Conservation (phyloP, 1,284 basidiomycete species). For the Fomitiporia mediterranea region DNA sequence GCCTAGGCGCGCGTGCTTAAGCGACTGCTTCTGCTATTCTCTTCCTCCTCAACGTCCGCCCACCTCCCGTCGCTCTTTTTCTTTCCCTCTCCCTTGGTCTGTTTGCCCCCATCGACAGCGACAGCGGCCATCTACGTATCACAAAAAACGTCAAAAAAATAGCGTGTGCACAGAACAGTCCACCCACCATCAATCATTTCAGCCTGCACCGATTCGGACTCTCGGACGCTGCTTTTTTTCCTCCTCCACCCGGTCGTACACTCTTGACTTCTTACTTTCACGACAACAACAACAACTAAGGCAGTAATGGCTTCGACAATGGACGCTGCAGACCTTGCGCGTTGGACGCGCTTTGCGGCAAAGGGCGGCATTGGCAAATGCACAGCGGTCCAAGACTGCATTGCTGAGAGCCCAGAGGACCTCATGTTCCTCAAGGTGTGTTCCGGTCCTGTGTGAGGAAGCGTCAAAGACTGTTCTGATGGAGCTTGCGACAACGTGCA, state of each 20-base stretch:
- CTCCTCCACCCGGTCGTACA: too few relatives aligned
- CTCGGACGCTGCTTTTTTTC: too few relatives aligned
- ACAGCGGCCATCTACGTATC: not conserved
- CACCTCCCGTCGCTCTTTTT: not conserved
- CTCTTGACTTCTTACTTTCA: not conserved
- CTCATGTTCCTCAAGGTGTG: constrained; percentile 83
- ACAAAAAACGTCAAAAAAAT: not conserved
- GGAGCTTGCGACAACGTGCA: constrained; percentile 27
- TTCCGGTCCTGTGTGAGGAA: constrained; percentile 13
- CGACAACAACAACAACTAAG: not conserved
- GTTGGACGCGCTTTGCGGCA: constrained; percentile 76
- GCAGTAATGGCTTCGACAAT: constrained; percentile 32
- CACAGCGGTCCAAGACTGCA: constrained; percentile 67
- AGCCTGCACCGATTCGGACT: not conserved
- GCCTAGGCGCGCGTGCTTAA: too few relatives aligned
- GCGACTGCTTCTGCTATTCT: too few relatives aligned
- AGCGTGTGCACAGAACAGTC: not conserved
- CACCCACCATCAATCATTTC: not conserved
- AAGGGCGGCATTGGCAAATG: constrained; percentile 81
- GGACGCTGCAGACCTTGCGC: constrained; percentile 66
- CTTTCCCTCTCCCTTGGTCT: not conserved
- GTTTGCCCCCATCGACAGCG: not conserved
- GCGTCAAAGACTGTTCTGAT: not conserved
- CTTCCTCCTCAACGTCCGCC: not conserved
- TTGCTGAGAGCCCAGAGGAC: constrained; percentile 72